phyloP scores from a whole-genome alignment of 768 basidiomycete species.

The Hemileccinum rubropunctum region DNA sequence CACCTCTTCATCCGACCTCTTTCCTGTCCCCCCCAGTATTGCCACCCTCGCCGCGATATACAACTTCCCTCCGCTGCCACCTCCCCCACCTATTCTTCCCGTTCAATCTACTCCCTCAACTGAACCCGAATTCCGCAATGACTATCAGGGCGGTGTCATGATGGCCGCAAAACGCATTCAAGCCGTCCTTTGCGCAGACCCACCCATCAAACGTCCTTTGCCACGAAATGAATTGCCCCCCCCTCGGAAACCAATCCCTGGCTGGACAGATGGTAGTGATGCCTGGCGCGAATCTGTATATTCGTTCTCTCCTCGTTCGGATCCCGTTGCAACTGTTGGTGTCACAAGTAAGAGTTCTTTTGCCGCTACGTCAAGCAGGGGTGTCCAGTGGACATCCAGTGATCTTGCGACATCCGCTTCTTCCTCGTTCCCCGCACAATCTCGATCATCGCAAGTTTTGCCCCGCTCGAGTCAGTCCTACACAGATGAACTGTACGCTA shows the following conservation, averaged over 20 bases:
- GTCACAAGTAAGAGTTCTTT: slow-evolving; percentile 38
- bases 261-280: slow-evolving; percentile 66
- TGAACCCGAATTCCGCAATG: slow-evolving; percentile 33
- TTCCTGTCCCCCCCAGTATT: slow-evolving; percentile 29
- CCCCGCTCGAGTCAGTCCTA: slow-evolving; percentile 31
- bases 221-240: slow-evolving; percentile 34
- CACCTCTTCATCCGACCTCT: slow-evolving; percentile 24
- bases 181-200: slow-evolving; percentile 42
- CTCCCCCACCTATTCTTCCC: slow-evolving; percentile 43
- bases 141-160: slow-evolving; percentile 62
- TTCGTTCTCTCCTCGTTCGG: slow-evolving; percentile 43
- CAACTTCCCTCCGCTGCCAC: slow-evolving; percentile 53
- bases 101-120: slow-evolving; percentile 17
- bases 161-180: slow-evolving; percentile 63
- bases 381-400: slow-evolving; percentile 48
- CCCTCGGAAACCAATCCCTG: slow-evolving; percentile 47
- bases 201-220: slow-evolving; percentile 35
- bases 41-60: slow-evolving; percentile 39
- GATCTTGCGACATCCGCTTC: slow-evolving; percentile 24
- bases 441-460: slow-evolving; percentile 21
- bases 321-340: slow-evolving; percentile 31
- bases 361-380: slow-evolving; percentile 49
- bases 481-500: slow-evolving; percentile 49
- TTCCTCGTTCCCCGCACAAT: slow-evolving; percentile 25
- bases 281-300: slow-evolving; percentile 70